Evolutionary conservation across 2,329 filamentous ascomycete genomes (phyloP).

Genomic region (Exophiala lecanii-corni): DNA sequence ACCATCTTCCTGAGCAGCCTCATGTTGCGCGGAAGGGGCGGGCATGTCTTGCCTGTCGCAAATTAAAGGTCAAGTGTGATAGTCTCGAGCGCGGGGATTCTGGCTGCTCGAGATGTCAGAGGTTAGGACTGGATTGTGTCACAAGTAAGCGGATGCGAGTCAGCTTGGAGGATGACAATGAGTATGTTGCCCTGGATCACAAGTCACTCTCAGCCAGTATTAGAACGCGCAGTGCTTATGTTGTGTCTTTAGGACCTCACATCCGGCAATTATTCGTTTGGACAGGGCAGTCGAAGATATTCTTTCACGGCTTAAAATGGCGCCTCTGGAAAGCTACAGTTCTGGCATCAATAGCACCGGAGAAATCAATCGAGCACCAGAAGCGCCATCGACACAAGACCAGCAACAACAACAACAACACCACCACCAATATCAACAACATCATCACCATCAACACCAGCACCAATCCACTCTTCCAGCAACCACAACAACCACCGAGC

Average conservation of each 20-base stretch:
- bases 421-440: neutral
- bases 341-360: neutral
- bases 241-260: constrained; percentile 13
- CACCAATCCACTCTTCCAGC: neutral
- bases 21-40: constrained; percentile 26
- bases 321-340: constrained; percentile 20
- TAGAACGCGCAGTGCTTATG: no score
- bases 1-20: constrained; percentile 19
- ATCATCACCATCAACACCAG: neutral
- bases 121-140: constrained; percentile 25
- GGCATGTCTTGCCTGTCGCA: constrained; percentile 26
- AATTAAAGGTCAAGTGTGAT: constrained; percentile 28
- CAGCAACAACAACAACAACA: neutral
- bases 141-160: constrained; percentile 24
- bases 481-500: neutral
- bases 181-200: constrained; percentile 4
- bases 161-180: constrained; percentile 24
- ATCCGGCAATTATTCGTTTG: constrained; percentile 23
- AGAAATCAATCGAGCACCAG: no score
- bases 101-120: constrained; percentile 26
- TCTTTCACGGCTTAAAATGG: constrained; percentile 24
- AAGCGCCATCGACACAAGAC: neutral
- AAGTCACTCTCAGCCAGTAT: no score
- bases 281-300: constrained; percentile 26
- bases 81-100: constrained; percentile 23